Evolutionary conservation across 1,139 yeast genomes (phyloP).

Genomic region (Trichomonascaceae sp.): DNA sequence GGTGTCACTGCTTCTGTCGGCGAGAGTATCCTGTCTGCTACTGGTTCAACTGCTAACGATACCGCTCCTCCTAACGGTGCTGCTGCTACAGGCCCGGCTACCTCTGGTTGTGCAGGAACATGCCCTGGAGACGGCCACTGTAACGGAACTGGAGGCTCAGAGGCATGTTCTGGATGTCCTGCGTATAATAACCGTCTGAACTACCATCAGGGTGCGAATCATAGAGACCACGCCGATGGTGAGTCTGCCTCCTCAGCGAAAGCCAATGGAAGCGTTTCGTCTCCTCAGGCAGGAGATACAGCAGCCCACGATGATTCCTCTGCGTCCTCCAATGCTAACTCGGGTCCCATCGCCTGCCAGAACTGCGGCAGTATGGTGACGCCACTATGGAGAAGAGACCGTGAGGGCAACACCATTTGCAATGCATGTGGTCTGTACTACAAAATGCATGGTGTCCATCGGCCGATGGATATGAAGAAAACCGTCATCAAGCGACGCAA

Average conservation of each 20-base stretch:
- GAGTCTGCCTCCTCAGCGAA: slow-evolving; percentile 1
- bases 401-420: slow-evolving; percentile 68
- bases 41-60: too few relatives aligned
- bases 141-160: slow-evolving; percentile 77
- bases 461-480: slow-evolving; percentile 68
- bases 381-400: slow-evolving; percentile 80
- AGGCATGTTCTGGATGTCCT: slow-evolving; percentile 73
- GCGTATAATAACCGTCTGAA: slow-evolving; percentile 57
- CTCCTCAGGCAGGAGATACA: background rate
- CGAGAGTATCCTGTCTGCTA: too few relatives aligned
- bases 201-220: slow-evolving; percentile 8
- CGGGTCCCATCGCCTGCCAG: slow-evolving; percentile 52
- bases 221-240: slow-evolving; percentile 2
- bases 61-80: too few relatives aligned
- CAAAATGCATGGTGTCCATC: slow-evolving; percentile 60
- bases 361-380: slow-evolving; percentile 79
- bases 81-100: slow-evolving; percentile 5
- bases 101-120: slow-evolving; percentile 32
- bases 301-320: background rate
- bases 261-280: background rate
- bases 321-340: background rate
- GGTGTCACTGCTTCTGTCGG: too few relatives aligned
- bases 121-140: slow-evolving; percentile 79
- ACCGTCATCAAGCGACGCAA: slow-evolving; percentile 63
- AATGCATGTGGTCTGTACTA: slow-evolving; percentile 82